Evolutionary conservation across 2,329 filamentous ascomycete genomes (phyloP).

Genomic region (Microdochium nivale): DNA sequence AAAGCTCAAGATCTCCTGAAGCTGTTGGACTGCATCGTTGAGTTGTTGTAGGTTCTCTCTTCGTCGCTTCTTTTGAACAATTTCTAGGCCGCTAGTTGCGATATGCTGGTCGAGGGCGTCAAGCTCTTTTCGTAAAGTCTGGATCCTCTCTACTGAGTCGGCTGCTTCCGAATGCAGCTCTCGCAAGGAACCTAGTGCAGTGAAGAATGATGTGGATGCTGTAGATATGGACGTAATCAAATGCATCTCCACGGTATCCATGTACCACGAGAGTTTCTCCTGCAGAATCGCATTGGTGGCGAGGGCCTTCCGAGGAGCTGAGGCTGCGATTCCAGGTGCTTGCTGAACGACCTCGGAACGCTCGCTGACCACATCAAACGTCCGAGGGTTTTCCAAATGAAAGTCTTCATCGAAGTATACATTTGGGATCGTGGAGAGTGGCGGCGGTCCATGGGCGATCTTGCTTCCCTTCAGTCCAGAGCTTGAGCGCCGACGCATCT

Average conservation of each 20-base stretch:
- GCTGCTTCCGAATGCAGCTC: constrained; percentile 89
- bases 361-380: constrained; percentile 94
- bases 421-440: constrained; percentile 80
- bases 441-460: constrained; percentile 65
- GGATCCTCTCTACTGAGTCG: constrained; percentile 83
- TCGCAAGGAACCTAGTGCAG: constrained; percentile 80
- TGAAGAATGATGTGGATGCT: constrained; percentile 93
- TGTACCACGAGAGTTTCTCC: constrained; percentile 98
- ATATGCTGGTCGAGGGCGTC: constrained; percentile 78
- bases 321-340: constrained; percentile 41
- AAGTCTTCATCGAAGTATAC: constrained; percentile 97
- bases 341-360: constrained; percentile 88
- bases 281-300: constrained; percentile 96
- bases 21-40: constrained; percentile 72
- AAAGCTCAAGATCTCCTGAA: constrained; percentile 68
- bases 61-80: constrained; percentile 73
- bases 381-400: constrained; percentile 89
- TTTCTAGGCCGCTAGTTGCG: constrained; percentile 73
- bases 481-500: constrained; percentile 33
- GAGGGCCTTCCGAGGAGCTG: constrained; percentile 70
- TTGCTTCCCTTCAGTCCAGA: constrained; percentile 43
- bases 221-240: constrained; percentile 93
- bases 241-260: constrained; percentile 98
- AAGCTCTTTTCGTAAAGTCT: constrained; percentile 69
- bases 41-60: constrained; percentile 79